Evolutionary conservation across 495 filamentous ascomycete species (phyloP).

Genomic region (Aspergillus sclerotiicarbonarius): DNA sequence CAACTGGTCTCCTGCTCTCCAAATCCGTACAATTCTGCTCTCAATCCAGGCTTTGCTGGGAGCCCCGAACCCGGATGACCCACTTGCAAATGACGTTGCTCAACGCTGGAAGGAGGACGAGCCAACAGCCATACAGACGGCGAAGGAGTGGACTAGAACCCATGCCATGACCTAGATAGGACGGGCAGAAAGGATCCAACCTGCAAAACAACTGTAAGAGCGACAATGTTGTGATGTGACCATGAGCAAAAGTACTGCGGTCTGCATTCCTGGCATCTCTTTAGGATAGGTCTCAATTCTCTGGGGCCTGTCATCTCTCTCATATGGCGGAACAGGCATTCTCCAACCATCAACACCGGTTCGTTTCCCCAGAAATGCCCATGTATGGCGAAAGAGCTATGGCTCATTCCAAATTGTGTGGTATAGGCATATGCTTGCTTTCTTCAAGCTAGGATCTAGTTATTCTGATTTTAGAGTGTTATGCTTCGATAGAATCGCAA

Average conservation of each 20-base stretch:
- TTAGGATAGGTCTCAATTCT: slow-evolving; percentile 9
- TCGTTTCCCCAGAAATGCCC: slow-evolving; percentile 10
- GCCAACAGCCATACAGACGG: slow-evolving; percentile 83
- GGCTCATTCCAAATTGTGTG: slow-evolving; percentile 3
- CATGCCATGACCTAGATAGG: slow-evolving; percentile 62
- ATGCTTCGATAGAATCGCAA: slow-evolving; percentile 1
- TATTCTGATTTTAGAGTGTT: slow-evolving; percentile 11
- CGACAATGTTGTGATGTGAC: slow-evolving; percentile 33
- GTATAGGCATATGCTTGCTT: slow-evolving; percentile 2
- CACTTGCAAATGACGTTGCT: slow-evolving; percentile 95
- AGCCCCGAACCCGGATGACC: slow-evolving; percentile 96
- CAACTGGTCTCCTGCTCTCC: slow-evolving; percentile 98
- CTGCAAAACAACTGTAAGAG: slow-evolving; percentile 12
- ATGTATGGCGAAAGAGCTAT: slow-evolving; percentile 9
- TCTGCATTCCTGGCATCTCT: slow-evolving; percentile 8
- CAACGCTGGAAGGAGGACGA: slow-evolving; percentile 97
- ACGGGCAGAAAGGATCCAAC: slow-evolving; percentile 8
- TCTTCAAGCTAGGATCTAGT: slow-evolving; percentile 2
- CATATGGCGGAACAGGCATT: slow-evolving; percentile 5
- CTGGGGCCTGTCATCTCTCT: slow-evolving; percentile 5
- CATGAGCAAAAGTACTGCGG: slow-evolving; percentile 28
- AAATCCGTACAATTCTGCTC: slow-evolving; percentile 95
- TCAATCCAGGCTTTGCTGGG: slow-evolving; percentile 96
- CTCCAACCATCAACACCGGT: slow-evolving; percentile 7
- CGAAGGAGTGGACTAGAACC: slow-evolving; percentile 81